A percentile compares a stretch with the other conserved stretches of the same genome.
phyloP scores from a whole-genome alignment of 2,329 filamentous ascomycete species.

The Trichoderma simmonsii region DNA sequence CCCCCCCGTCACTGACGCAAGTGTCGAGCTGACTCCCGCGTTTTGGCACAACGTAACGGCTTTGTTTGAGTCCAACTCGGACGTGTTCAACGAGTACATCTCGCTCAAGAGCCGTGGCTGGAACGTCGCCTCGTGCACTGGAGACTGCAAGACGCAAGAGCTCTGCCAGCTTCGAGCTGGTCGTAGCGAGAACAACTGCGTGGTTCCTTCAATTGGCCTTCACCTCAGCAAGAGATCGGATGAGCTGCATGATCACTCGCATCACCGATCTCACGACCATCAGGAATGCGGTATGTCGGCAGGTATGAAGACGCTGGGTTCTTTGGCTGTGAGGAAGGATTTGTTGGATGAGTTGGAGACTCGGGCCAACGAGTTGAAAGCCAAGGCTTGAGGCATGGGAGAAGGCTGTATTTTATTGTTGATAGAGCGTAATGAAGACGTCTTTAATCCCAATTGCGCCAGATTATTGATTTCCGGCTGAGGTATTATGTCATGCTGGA shows the following conservation, averaged over 20 bases:
- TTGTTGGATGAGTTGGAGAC: constrained; percentile 26
- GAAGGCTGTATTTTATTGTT: background rate
- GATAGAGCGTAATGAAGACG: background rate
- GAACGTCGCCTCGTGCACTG: constrained; percentile 39
- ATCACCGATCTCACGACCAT: constrained; percentile 22
- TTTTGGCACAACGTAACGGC: constrained; percentile 59
- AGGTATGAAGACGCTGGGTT: constrained; percentile 26
- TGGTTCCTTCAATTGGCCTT: constrained; percentile 34
- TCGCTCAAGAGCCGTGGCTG: constrained; percentile 48
- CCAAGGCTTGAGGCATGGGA: background rate
- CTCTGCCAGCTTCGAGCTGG: constrained; percentile 53
- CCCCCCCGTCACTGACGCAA: constrained; percentile 38
- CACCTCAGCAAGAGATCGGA: constrained; percentile 33
- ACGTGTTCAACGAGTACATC: constrained; percentile 46
- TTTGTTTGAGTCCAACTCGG: constrained; percentile 42
- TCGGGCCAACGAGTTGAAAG: background rate
- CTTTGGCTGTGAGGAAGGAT: constrained; percentile 27
- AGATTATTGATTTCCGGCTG: background rate
- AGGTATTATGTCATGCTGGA: no score
- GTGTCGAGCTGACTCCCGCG: constrained; percentile 49
- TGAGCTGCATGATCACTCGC: constrained; percentile 21
- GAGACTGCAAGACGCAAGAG: constrained; percentile 42
- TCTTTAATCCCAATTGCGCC: background rate
- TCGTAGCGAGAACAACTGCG: constrained; percentile 52
- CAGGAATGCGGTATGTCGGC: constrained; percentile 32